These are phyloP conservation scores for Actinidia chinensis DNA, from an alignment of 179 eudicot genomes.

Conservation along the genomic window DNA sequence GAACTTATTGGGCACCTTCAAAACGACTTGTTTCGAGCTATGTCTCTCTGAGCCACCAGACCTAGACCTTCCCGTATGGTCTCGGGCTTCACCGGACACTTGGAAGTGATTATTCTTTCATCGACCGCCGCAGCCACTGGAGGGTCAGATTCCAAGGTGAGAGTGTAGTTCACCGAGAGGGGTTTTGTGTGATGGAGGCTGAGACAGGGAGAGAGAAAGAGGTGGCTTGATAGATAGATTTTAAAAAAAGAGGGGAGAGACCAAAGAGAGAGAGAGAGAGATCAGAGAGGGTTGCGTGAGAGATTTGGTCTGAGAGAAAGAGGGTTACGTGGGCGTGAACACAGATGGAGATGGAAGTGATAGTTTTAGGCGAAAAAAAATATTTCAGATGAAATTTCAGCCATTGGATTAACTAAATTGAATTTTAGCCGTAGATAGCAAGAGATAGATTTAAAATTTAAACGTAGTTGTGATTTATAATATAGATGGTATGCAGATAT, in stretches of 20 bases:
- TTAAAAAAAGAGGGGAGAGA: background rate
- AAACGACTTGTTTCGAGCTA: constrained; percentile 75
- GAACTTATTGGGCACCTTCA: constrained; percentile 78
- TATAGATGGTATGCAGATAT: too few relatives aligned
- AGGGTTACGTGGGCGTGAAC: too few relatives aligned
- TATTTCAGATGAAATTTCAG: too few relatives aligned
- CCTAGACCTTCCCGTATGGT: constrained; percentile 78
- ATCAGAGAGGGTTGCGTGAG: too few relatives aligned
- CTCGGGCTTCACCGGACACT: constrained; percentile 66
- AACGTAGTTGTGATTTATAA: too few relatives aligned
- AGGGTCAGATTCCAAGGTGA: constrained; percentile 36
- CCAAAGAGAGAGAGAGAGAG: background rate
- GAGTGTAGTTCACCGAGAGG: constrained; percentile 32
- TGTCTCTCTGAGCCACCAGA: constrained; percentile 72
- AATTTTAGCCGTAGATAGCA: too few relatives aligned
- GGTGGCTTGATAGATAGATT: constrained; percentile 17
- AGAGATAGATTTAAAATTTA: too few relatives aligned
- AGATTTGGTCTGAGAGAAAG: too few relatives aligned
- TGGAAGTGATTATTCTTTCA: constrained; percentile 58
- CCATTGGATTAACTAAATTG: too few relatives aligned
- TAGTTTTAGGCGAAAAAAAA: too few relatives aligned
- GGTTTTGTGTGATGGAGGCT: constrained; percentile 27
- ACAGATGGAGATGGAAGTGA: too few relatives aligned
- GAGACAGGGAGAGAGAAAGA: background rate
- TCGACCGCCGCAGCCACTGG: constrained; percentile 43